Evolutionary conservation across 306 rosid genomes (phyloP), one percentile per base, ranked within the genome.

Genomic region (Medicago arabica): DNA sequence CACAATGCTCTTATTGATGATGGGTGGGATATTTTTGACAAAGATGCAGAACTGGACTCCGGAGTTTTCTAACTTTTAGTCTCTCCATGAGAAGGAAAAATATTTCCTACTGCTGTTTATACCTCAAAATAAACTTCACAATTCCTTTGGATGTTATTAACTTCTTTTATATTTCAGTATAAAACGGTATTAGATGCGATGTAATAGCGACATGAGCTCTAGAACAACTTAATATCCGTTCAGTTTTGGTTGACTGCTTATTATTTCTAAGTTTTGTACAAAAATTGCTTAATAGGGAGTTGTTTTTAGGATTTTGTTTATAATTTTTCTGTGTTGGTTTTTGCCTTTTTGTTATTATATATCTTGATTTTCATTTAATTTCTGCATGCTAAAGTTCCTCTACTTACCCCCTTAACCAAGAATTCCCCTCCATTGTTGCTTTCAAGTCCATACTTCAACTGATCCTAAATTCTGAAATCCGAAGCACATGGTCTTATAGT

Each of bases 21-120:
- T 10, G 97, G 78, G 18, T 92, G 97, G 99, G 88, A 90, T 40
- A 47, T 93, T 41, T 79, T 84, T 5, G 87, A 87, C 65, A 65
- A 85, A 74, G 87, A 81, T 67, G 43, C 68, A 9, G 87, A 82
- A 25, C 36, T 75, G 9, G 81, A 44, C 17, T 15, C 38, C 11
- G 21, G 62, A 72, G 67, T 55, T 77, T 25, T 11, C 50, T 36
- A 43, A n/a, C 21, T 54, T 54, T 46, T 71, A 71, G 58, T 19
- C 51, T 25, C 61, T 17, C 17, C 8, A 28, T 43, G 44, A 1
- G 67, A 8, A 9, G 2, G 8, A 8, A 9, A 19, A 28, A 1
- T 11, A 34, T 12, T 46, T 13, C 16, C 1, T 19, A 69, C 71
- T 49, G 21, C 73, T 77, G 84, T 83, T 63, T 58, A 71, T 34